phyloP scores from a whole-genome alignment of 345 rosid species.

The Mallotus nudiflorus region DNA sequence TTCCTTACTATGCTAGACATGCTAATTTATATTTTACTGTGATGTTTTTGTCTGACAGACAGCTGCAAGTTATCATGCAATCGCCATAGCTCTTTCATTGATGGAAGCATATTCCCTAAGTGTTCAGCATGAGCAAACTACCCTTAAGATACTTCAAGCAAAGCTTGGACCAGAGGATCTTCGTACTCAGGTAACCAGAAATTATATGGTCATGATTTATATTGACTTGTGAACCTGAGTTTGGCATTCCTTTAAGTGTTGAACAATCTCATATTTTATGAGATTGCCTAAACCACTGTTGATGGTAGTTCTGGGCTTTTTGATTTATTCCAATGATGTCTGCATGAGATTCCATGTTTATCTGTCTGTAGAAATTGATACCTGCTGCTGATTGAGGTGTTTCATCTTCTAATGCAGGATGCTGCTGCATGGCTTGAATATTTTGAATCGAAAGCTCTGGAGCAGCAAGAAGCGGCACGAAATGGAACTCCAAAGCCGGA shows the following conservation, averaged over 20 bases:
- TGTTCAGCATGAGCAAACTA: conserved; percentile 98
- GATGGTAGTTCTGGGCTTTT: conserved; percentile 13
- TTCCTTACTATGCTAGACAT: neutral
- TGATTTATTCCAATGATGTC: neutral
- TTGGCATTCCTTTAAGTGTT: neutral
- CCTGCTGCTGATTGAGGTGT: conserved; percentile 10
- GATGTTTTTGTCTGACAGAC: conserved; percentile 47
- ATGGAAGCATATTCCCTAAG: conserved; percentile 94
- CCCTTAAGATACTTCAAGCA: conserved; percentile 85
- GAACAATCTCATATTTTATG: neutral
- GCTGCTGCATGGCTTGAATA: conserved; percentile 99
- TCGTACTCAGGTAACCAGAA: conserved; percentile 78
- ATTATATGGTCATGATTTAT: conserved; percentile 3
- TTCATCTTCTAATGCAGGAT: conserved; percentile 51
- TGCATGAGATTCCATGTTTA: conserved; percentile 9
- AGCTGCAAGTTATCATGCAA: conserved; percentile 99
- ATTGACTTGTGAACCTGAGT: no score
- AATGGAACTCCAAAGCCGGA: conserved; percentile 98
- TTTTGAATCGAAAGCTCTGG: conserved; percentile 88
- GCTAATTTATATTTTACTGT: neutral
- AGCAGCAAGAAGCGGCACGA: conserved; percentile 96
- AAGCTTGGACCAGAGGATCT: conserved; percentile 94
- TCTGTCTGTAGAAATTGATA: neutral
- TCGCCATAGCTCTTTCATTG: conserved; percentile 94
- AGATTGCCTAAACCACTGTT: neutral